Evolutionary conservation across 352 stramenopile genomes (phyloP).

Genomic region (Phytophthora cajani): DNA sequence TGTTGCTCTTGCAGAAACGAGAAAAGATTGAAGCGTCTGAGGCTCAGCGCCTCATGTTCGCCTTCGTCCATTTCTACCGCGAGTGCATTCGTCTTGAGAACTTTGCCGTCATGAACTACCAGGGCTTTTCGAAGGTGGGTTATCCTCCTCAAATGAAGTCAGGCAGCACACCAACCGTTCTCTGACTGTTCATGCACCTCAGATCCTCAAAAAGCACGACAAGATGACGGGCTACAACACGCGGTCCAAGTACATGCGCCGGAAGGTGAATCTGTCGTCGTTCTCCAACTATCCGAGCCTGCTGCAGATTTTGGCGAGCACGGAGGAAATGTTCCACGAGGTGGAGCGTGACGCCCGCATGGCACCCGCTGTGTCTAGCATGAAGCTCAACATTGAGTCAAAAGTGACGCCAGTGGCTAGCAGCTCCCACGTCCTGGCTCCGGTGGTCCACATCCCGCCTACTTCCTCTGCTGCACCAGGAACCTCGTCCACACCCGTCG

Average conservation of each 20-base stretch:
- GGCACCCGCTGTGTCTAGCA: slow-evolving; percentile 53
- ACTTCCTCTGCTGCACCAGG: not conserved
- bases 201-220: slow-evolving; percentile 88
- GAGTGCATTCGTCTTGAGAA: slow-evolving; percentile 85
- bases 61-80: slow-evolving; percentile 85
- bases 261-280: slow-evolving; percentile 79
- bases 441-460: slow-evolving; percentile 27
- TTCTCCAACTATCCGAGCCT: slow-evolving; percentile 82
- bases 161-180: not conserved
- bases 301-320: slow-evolving; percentile 79
- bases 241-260: slow-evolving; percentile 85
- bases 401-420: slow-evolving; percentile 4
- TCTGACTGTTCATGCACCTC: not conserved
- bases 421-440: slow-evolving; percentile 20
- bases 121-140: slow-evolving; percentile 82
- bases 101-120: slow-evolving; percentile 87
- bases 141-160: not conserved
- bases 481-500: slow-evolving; percentile 43
- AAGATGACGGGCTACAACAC: slow-evolving; percentile 89
- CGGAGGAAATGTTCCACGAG: slow-evolving; percentile 82
- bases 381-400: slow-evolving; percentile 59
- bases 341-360: slow-evolving; percentile 70
- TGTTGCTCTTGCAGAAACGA: slow-evolving; percentile 31
- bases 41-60: slow-evolving; percentile 81
- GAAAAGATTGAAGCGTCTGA: slow-evolving; percentile 55